These are phyloP conservation scores for Colletotrichum acutatum DNA, from an alignment of 2,329 filamentous ascomycete species.

Conservation along the genomic window DNA sequence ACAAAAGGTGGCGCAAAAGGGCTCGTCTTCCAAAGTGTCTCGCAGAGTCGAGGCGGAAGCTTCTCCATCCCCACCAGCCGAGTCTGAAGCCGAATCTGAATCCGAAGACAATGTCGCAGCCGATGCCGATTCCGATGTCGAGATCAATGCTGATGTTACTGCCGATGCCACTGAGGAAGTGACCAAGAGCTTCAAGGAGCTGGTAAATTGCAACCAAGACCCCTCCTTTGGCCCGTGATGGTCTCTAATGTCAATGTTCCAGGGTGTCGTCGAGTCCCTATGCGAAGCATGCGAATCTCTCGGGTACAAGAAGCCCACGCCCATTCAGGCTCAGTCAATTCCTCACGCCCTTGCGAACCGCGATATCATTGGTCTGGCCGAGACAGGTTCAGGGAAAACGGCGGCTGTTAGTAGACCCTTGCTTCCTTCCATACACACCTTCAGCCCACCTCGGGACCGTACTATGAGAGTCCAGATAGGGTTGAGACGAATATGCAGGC, in stretches of 20 bases:
- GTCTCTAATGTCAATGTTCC: conserved; percentile 33
- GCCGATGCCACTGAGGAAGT: conserved; percentile 45
- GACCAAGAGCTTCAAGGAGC: conserved; percentile 74
- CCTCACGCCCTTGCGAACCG: conserved; percentile 81
- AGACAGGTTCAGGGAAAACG: conserved; percentile 96
- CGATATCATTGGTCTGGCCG: conserved; percentile 92
- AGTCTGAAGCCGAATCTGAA: conserved; percentile 22
- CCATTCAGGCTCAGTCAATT: conserved; percentile 89
- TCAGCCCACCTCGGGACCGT: not conserved
- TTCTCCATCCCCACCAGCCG: conserved; percentile 6
- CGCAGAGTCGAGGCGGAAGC: not conserved
- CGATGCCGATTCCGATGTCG: not conserved
- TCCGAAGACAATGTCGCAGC: conserved; percentile 37
- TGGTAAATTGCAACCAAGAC: conserved; percentile 52
- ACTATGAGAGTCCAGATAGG: not conserved
- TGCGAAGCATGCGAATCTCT: conserved; percentile 88
- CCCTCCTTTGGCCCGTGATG: too few relatives aligned
- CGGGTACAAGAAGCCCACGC: conserved; percentile 86
- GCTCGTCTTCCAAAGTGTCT: not conserved
- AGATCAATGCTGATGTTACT: conserved; percentile 10
- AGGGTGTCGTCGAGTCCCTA: conserved; percentile 86
- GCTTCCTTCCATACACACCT: too few relatives aligned
- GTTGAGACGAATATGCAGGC: not conserved
- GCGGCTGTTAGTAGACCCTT: conserved; percentile 64
- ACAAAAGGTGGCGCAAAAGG: conserved; percentile 19